Conservation (phyloP, 2,329 filamentous ascomycete species). For the Nothophaeocryptopus gaeumannii region DNA sequence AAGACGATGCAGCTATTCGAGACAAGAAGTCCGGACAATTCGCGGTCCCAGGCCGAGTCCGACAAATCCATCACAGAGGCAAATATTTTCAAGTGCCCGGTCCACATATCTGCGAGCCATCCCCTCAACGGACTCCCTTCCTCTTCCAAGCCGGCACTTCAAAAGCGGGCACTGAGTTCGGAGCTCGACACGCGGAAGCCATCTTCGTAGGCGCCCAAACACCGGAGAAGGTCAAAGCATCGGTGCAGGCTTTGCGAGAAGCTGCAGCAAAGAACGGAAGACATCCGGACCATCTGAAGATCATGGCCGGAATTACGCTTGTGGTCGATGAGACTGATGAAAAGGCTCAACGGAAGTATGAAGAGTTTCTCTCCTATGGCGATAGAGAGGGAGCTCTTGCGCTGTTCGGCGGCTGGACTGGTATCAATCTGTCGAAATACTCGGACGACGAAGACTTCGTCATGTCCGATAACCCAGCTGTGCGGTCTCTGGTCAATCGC, state of each 20-base stretch:
- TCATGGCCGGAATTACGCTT: slow-evolving; percentile 63
- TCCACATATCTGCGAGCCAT: slow-evolving; percentile 44
- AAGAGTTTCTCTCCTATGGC: slow-evolving; percentile 59
- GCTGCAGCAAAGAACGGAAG: slow-evolving; percentile 50
- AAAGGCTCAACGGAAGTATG: slow-evolving; percentile 61
- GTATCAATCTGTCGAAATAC: slow-evolving; percentile 59
- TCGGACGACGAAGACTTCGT: slow-evolving; percentile 58
- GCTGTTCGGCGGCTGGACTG: slow-evolving; percentile 70
- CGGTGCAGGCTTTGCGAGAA: slow-evolving; percentile 40
- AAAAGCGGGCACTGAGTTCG: slow-evolving; percentile 61
- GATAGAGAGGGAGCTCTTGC: slow-evolving; percentile 64
- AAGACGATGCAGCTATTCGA: slow-evolving; percentile 61
- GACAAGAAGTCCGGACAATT: slow-evolving; percentile 56
- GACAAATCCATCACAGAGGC: slow-evolving; percentile 57
- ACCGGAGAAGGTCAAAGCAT: slow-evolving; percentile 43
- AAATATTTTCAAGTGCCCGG: slow-evolving; percentile 51
- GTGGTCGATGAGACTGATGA: slow-evolving; percentile 63
- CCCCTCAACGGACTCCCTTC: slow-evolving; percentile 40
- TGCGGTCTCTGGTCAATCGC: slow-evolving; percentile 41
- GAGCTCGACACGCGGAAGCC: slow-evolving; percentile 66
- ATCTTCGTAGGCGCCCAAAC: slow-evolving; percentile 67
- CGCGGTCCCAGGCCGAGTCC: slow-evolving; percentile 56
- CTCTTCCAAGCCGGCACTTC: slow-evolving; percentile 65
- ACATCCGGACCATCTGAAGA: slow-evolving; percentile 59
- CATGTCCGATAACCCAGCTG: slow-evolving; percentile 29